Evolutionary conservation across 129 eudicot species (phyloP).

Genomic region (Smallanthus sonchifolius): DNA sequence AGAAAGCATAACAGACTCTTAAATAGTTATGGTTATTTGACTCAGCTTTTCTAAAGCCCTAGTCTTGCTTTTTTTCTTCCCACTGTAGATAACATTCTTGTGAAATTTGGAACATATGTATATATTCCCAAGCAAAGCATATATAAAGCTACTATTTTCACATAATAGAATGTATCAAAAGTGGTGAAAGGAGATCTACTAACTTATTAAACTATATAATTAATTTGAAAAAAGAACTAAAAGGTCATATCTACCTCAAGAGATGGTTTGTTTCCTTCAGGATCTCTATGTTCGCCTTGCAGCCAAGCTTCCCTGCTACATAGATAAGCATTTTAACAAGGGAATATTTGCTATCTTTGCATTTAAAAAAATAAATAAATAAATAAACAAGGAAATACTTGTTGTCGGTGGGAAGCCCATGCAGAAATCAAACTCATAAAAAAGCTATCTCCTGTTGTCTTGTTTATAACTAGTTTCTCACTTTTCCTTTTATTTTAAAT

Average conservation of each 20-base stretch:
- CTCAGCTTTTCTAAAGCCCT: constrained; percentile 53
- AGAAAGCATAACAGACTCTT: constrained; percentile 42
- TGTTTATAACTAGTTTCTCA: constrained; percentile 27
- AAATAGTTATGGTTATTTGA: constrained; percentile 31
- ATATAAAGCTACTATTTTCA: constrained; percentile 23
- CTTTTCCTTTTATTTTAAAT: constrained; percentile 19
- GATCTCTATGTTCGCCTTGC: constrained; percentile 70
- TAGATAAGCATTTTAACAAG: constrained; percentile 30
- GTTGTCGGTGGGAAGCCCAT: constrained; percentile 21
- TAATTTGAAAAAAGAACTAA: constrained; percentile 1
- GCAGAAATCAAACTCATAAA: constrained; percentile 34
- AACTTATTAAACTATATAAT: constrained; percentile 8
- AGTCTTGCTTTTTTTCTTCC: constrained; percentile 32
- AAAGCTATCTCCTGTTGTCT: constrained; percentile 40
- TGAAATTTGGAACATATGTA: constrained; percentile 25
- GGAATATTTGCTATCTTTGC: background rate
- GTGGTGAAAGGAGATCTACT: constrained; percentile 34
- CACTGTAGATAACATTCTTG: constrained; percentile 44
- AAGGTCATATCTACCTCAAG: constrained; percentile 57
- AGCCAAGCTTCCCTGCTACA: constrained; percentile 91
- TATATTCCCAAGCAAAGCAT: constrained; percentile 44
- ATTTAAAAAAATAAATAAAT: background rate
- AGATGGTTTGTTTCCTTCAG: constrained; percentile 51
- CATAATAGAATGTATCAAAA: constrained; percentile 34
- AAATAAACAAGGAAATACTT: background rate